These are phyloP conservation scores for Cryphonectria japonica DNA, from an alignment of 2,329 filamentous ascomycete genomes.

Conservation along the genomic window DNA sequence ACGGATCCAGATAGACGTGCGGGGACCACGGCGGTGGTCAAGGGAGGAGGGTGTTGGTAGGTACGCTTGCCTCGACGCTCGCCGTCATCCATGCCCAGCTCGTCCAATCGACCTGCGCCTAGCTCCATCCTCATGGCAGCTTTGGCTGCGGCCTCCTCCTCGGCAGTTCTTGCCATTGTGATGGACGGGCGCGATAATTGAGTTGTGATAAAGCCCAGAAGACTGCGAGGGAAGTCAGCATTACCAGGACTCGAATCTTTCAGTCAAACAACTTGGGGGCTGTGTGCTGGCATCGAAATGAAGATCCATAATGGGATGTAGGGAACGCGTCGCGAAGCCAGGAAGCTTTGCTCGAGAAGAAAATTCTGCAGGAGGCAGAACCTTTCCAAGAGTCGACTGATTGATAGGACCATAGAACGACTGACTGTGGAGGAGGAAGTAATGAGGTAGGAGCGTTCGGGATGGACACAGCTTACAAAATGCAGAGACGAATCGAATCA, in stretches of 20 bases:
- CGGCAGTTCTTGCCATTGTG: conserved; percentile 2
- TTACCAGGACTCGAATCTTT: not conserved
- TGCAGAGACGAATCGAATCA: not conserved
- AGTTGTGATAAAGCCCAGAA: not conserved
- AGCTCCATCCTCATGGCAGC: conserved; percentile 33
- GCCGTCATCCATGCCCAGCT: conserved; percentile 34
- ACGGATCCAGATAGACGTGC: not conserved
- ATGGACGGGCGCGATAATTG: not conserved
- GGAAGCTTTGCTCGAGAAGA: not conserved
- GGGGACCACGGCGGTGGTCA: not conserved
- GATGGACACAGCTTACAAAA: not conserved
- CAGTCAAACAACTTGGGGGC: not conserved
- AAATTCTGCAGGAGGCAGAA: not conserved
- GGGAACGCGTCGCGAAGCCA: not conserved
- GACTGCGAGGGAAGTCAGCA: not conserved
- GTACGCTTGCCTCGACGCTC: not conserved
- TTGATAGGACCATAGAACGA: not conserved
- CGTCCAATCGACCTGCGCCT: conserved; percentile 35
- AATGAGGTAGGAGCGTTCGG: not conserved
- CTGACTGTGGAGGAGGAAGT: not conserved
- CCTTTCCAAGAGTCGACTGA: not conserved
- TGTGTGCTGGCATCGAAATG: not conserved
- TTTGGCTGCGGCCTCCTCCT: conserved; percentile 11
- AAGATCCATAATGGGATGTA: not conserved
- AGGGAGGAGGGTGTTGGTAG: not conserved